A percentile compares a stretch with the other conserved stretches of the same genome.
Evolutionary conservation across 352 stramenopile genomes (phyloP).

Genomic region (Pythium diclinum): DNA sequence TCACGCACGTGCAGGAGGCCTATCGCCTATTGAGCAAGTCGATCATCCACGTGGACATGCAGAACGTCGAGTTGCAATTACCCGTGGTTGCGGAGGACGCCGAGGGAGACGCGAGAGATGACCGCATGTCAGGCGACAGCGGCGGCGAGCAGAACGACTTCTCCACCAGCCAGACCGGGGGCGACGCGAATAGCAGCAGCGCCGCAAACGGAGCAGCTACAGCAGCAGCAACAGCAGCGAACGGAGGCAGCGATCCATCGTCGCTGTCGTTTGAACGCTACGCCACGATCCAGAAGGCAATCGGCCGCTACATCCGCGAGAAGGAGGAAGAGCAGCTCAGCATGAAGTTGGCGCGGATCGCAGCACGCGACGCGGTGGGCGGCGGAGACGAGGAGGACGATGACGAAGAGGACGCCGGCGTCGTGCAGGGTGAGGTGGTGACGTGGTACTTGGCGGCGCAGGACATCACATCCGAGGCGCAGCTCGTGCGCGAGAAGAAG

Average conservation of each 20-base stretch:
- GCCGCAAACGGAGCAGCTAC: conserved; percentile 9
- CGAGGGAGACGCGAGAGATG: conserved; percentile 29
- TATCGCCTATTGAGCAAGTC: conserved; percentile 97
- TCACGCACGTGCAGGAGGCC: conserved; percentile 94
- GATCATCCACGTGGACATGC: conserved; percentile 99
- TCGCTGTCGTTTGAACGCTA: conserved; percentile 83
- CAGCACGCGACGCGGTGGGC: conserved; percentile 16
- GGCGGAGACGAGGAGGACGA: conserved; percentile 42
- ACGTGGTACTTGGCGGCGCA: conserved; percentile 84
- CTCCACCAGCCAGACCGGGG: not conserved
- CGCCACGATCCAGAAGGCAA: conserved; percentile 75
- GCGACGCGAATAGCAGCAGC: conserved; percentile 19
- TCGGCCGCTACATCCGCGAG: conserved; percentile 76
- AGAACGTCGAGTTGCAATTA: conserved; percentile 93
- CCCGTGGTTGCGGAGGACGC: conserved; percentile 41
- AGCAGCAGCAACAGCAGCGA: conserved; percentile 1
- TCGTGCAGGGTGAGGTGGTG: conserved; percentile 77
- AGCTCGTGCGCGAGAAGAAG: conserved; percentile 73
- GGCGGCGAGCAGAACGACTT: not conserved
- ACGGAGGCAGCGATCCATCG: conserved; percentile 21
- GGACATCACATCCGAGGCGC: conserved; percentile 81
- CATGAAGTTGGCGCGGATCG: conserved; percentile 42
- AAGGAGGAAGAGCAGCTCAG: conserved; percentile 64
- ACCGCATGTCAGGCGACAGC: not conserved
- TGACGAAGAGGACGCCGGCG: conserved; percentile 53